Base-by-base conservation (phyloP, 257 asterid genomes). In the Eustoma russellianum region DNA sequence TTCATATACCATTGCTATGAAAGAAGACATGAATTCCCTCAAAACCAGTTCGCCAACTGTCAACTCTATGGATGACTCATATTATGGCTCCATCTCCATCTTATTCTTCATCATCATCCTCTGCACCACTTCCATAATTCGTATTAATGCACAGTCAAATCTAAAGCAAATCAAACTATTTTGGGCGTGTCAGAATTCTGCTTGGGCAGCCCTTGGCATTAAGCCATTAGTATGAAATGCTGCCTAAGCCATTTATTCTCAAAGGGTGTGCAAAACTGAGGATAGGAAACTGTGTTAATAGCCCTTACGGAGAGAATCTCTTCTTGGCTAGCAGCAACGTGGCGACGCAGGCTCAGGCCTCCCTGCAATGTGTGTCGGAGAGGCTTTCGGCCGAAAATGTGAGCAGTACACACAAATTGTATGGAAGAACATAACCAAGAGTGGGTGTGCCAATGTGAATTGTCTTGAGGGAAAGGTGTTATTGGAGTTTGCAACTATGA, bases 291-390 rank as follows among this genome's bases (percentile, higher is more conserved):
- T 70, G 76, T 35, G 14, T 24, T 30, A 11, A 14, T 2, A 73
- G 70, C 6, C 67, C 70, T 0, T 72, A 67, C 5, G 74, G 77
- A 0, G 77, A 72, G 54, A 72, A 72, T 53, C 43, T 38, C 43
- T 38, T 38, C 10, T 38, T 9, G 43, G 43, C 10, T 38, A 38
- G 43, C 43, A 11, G 7, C 43, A 38, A 7, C 43, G 11, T 7
- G 43, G 1, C 11, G 7, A 5, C 43, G 12, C 43, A 3, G 7
- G 43, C 43, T 38, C 80, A 1, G 17, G 50, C 50, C 18, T 1
- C 17, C 0, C 1, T 6, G 50, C 17, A 1, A 6, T 46, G 50
- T 17, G 14, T 46, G 7, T 13, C 50, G 16, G 50, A 46, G 16
- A 14, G 18, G 16, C 14, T 13, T 46, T 13, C 16, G 50, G 50